Base-by-base conservation (phyloP, 75 land plant genomes). In the Adiantum capillusveneris region DNA sequence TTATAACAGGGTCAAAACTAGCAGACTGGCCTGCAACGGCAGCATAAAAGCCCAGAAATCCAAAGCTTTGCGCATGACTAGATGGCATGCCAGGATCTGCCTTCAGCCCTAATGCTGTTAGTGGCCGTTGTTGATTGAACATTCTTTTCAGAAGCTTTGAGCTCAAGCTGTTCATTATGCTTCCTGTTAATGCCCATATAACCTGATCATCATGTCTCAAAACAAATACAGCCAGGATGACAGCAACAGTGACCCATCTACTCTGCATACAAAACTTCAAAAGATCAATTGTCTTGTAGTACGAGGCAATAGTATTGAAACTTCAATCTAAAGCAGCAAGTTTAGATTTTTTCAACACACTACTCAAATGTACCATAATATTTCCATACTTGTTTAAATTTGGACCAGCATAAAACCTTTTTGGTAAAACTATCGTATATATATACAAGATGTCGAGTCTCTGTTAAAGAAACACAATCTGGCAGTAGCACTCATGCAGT, bases 11-110 rank as follows among this genome's bases (percentile, higher is more conserved):
- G n/a, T n/a, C n/a, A n/a, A n/a, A n/a, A n/a, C n/a, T n/a, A 31
- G 28, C 36, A 57, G n/a, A 42, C 56, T 58, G 75, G 82, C 89
- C 42, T 29, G 78, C 70, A 3, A 81, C 17, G 49, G 72, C 25
- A n/a, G 66, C 56, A 59, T 76, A 84, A 1, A 57, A 9, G 2
- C 63, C 60, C 26, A 67, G 51, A 64, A 62, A 84, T 57, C 75
- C 78, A 39, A 88, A 67, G 56, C 77, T 67, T 31, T 88, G 93
- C n/a, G 88, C 80, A 67, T 88, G 93, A 7, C 89, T 78, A 51
- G 93, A 88, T 17, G 93, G 93, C 93, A 88, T 88, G 41, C 93
- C 93, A 41, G 88, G 85, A 51, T 74, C 88, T 46, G 85, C 62
- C 67, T 62, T 79, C 50, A 71, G 27, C 13, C 59, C 59, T 25